Evolutionary conservation across 2,329 filamentous ascomycete species (phyloP).

Genomic region (Colletotrichum falcatum): DNA sequence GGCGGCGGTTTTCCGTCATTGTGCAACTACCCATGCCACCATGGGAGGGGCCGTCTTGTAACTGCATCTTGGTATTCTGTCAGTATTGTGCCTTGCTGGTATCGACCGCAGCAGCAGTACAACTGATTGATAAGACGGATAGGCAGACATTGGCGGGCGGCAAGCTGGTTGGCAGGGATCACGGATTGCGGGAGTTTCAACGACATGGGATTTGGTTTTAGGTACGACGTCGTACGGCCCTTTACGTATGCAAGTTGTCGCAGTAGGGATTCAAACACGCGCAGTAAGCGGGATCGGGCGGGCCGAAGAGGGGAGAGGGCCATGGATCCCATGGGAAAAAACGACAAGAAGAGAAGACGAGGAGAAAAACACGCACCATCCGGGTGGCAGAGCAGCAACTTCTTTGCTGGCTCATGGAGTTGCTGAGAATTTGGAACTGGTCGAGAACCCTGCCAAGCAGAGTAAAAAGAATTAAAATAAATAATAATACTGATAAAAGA

Average conservation of each 20-base stretch:
- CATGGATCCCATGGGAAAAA: constrained; percentile 1
- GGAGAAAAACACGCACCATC: neutral
- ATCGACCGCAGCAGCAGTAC: neutral
- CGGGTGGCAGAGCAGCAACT: neutral
- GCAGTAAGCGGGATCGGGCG: neutral
- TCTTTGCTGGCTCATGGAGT: too few relatives aligned
- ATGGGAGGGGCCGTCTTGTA: too few relatives aligned
- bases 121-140: constrained; percentile 33
- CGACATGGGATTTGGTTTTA: constrained; percentile 10
- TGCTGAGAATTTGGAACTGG: too few relatives aligned
- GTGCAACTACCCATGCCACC: too few relatives aligned
- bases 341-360: too few relatives aligned
- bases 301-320: neutral
- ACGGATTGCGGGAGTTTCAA: constrained; percentile 21
- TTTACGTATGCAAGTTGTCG: constrained; percentile 6
- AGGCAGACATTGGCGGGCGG: neutral
- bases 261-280: constrained; percentile 19
- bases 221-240: neutral
- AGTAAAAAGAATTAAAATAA: too few relatives aligned
- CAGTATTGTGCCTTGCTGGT: neutral
- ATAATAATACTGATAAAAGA: too few relatives aligned
- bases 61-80: too few relatives aligned
- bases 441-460: neutral
- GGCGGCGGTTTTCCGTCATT: too few relatives aligned
- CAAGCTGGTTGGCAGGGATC: constrained; percentile 14